Base-by-base conservation (phyloP, 2,329 filamentous ascomycete genomes). In the Pseudogymnoascus sp. region DNA sequence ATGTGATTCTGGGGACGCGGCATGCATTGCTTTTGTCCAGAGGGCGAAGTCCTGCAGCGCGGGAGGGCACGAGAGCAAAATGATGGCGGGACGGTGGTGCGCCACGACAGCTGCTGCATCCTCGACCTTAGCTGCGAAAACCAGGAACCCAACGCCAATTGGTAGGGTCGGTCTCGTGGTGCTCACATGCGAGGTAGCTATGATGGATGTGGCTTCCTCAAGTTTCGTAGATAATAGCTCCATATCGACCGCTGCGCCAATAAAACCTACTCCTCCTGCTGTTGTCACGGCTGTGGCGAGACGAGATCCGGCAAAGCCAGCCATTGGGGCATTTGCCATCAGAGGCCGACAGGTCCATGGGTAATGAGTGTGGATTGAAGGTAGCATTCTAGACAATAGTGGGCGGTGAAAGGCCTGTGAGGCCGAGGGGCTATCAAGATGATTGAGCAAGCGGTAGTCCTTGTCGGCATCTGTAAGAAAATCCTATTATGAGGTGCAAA, bases 241-340 rank as follows among this genome's bases (percentile, higher is more conserved):
- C 14, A 63, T 64, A 21, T 64, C 12, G 66, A 78, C n/a, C 71
- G 74, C 69, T 0, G 75, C 75, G 1, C 75, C 78, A 52, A 80
- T 74, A 66, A 80, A 80, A 8, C 78, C 82, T 1, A 82, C 64
- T 3, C 80, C 80, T 5, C 80, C 79, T 33, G 82, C 81, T 67
- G 74, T 74, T 2, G 82, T 85, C 12, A 90, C 80, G 43, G 84
- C 80, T 29, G 84, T 75, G 2, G 86, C 84, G 2, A 91, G 78
- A 0, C 74, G 67, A 70, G 78, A 64, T 71, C 80, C 69, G 72
- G 79, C 67, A 80, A 90, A 83, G 37, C 85, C 77, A 45, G 86
- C 81, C 88, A 91, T 91, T 0, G 89, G 89, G 1, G 86, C 88
- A 37, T 78, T 78, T 49, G 81, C 76, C 29, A 91, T 78, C 16